Evolutionary conservation across 306 rosid species (phyloP), one percentile per base, ranked within the genome.

Genomic region (Cucurbita argyrosperma): DNA sequence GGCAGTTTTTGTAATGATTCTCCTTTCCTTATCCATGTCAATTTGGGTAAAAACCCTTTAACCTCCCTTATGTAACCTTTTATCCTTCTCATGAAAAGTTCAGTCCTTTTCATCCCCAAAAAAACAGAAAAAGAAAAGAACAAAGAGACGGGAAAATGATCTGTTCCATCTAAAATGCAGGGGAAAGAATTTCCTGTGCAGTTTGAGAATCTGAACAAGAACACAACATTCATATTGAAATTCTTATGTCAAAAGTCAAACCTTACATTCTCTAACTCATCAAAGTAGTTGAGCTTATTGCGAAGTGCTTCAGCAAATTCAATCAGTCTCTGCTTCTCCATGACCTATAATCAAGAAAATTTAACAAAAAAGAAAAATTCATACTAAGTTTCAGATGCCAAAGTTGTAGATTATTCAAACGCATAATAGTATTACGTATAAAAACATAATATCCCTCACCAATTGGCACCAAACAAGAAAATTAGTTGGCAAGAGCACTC

Each of bases 261-360:
- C 97, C 97, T 91, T 94, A 94, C 99, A 91, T 94, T 94, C 96
- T 94, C 99, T 91, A 94, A 90, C 87, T 94, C 99, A 83, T 89
- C 97, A 70, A 91, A 94, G 88, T 89, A 94, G 82, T 94, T 91
- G 78, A 91, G 96, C 83, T 89, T 94, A 88, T 89, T 91, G 58
- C 91, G 96, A 82, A 94, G 95, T 75, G 99, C 96, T 71, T 94
- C 98, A 0, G 88, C 87, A 85, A 94, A 94, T 67, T 94, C 99
- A 74, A 89, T 87, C 72, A 94, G 83, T 58, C 90, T 84, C 83
- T 94, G 96, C 88, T 94, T 91, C 88, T 94, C 99, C 70, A 89
- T 84, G 43, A 94, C 80, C 99, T 94, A 90, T 68, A 79, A 79
- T 43, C 74, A 71, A 73, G 51, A 75, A 81, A 35, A 76, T 66